Conservation (phyloP, 2,329 filamentous ascomycete species). For the Penicillium palitans region DNA sequence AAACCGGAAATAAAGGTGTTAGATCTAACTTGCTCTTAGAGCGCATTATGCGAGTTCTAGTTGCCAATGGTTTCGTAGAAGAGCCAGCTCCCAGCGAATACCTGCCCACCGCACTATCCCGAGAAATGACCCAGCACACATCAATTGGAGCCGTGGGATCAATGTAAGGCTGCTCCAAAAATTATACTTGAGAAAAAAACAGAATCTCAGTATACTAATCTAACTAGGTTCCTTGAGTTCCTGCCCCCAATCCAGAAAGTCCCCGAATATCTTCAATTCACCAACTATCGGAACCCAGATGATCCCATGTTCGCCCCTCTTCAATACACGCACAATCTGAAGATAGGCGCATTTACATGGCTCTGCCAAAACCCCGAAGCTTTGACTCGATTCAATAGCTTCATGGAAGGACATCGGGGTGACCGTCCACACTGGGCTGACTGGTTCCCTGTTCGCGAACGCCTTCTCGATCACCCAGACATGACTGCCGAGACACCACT, state of each 20-base stretch:
- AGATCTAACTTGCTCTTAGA: conserved; percentile 9
- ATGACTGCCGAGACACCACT: conserved; percentile 15
- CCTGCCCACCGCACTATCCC: conserved; percentile 17
- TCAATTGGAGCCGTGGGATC: conserved; percentile 20
- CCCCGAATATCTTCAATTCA: conserved; percentile 19
- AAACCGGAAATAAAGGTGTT: background rate
- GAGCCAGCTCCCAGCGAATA: conserved; percentile 19
- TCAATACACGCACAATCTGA: conserved; percentile 16
- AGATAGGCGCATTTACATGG: conserved; percentile 9
- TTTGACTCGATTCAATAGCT: conserved; percentile 25
- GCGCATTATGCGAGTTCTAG: conserved; percentile 26
- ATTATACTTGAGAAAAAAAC: background rate
- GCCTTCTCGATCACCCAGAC: conserved; percentile 14
- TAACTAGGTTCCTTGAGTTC: conserved; percentile 23
- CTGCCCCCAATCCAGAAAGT: conserved; percentile 20
- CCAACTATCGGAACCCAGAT: conserved; percentile 17
- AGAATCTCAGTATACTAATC: background rate
- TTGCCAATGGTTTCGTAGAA: conserved; percentile 17
- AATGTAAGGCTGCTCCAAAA: conserved; percentile 15
- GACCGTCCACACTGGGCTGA: conserved; percentile 24
- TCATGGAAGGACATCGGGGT: conserved; percentile 26
- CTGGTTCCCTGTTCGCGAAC: conserved; percentile 26
- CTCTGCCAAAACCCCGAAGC: conserved; percentile 22
- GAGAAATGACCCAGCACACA: conserved; percentile 20
- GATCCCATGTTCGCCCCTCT: conserved; percentile 16